Base-by-base conservation (phyloP, 1,139 yeast species). In the Spathaspora jeffriesii region DNA sequence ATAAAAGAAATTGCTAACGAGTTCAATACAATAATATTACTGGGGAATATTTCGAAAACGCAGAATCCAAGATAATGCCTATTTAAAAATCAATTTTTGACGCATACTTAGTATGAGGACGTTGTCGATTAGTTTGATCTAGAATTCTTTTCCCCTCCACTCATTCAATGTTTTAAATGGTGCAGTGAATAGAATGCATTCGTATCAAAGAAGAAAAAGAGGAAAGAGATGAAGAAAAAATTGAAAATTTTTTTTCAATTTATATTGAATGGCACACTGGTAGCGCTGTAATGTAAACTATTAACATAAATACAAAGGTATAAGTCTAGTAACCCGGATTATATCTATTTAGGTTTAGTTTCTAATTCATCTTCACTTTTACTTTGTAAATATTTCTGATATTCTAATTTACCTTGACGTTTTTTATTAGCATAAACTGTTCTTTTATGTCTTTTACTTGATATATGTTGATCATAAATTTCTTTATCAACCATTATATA, bases 401-500 rank as follows among this genome's bases (percentile, higher is more conserved):
- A 34, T 9, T 34, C n/a, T 34, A 34, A 60, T 44, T 54, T 58
- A 5, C 58, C 47, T 38, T 58, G 57, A 34, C 53, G 53, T 23
- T 54, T 59, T 17, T 34, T 34, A 18, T 6, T 9, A 10, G 20
- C 20, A 34, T 34, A 34, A 18, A 34, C 13, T 9, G 23, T 17
- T 44, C 61, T 60, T 52, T 59, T 68, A 53, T 90, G 97, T 48
- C 88, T 75, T 50, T 82, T 73, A 50, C 97, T 85, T 22, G 71
- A 68, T 42, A 82, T 49, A 63, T 93, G 99, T 3, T 77, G 72
- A 4, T 76, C 65, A 86, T 91, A 90, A 44, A 79, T 85, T 4
- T 77, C 79, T 44, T 83, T 82, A 0, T 97, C 98, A 8, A 93
- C 84, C 1, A 88, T 78, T 1, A 88, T 77, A 20, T 87, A 64